These are phyloP conservation scores for Kurtzmaniella cleridarum DNA, from an alignment of 805 yeast genomes.

Conservation along the genomic window DNA sequence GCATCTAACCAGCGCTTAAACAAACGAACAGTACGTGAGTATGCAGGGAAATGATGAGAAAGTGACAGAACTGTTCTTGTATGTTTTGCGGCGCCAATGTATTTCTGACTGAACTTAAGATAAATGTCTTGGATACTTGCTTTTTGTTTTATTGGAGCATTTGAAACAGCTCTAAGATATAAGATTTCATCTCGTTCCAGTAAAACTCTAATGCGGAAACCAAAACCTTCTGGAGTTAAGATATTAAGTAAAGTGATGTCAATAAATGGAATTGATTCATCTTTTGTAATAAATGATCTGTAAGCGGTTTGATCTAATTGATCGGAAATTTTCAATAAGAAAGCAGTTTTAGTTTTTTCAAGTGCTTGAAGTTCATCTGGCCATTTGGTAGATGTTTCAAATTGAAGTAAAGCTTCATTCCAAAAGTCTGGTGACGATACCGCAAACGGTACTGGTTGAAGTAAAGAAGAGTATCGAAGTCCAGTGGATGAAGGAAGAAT, in stretches of 20 bases:
- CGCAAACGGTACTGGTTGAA: slow-evolving; percentile 81
- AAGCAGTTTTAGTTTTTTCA: slow-evolving; percentile 88
- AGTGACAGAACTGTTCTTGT: slow-evolving; percentile 71
- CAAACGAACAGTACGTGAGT: slow-evolving; percentile 74
- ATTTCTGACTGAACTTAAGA: slow-evolving; percentile 58
- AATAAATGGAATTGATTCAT: slow-evolving; percentile 57
- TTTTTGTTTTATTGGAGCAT: slow-evolving; percentile 52
- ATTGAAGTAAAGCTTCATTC: slow-evolving; percentile 76
- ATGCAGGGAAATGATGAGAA: slow-evolving; percentile 65
- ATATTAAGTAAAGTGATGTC: slow-evolving; percentile 56
- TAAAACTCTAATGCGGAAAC: slow-evolving; percentile 68
- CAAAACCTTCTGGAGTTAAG: slow-evolving; percentile 85
- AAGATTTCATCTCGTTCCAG: slow-evolving; percentile 81
- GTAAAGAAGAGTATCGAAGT: slow-evolving; percentile 68
- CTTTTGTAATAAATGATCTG: slow-evolving; percentile 57
- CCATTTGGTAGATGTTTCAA: slow-evolving; percentile 90
- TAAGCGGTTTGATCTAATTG: slow-evolving; percentile 48
- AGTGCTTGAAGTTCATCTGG: slow-evolving; percentile 85
- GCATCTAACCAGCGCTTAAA: slow-evolving; percentile 88
- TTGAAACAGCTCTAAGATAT: slow-evolving; percentile 65
- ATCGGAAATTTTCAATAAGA: slow-evolving; percentile 57
- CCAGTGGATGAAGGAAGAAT: slow-evolving; percentile 71
- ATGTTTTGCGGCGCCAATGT: slow-evolving; percentile 68
- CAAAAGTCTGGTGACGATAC: slow-evolving; percentile 69
- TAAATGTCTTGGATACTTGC: slow-evolving; percentile 56